phyloP scores from a whole-genome alignment of 345 rosid species.

The Pistacia vera region DNA sequence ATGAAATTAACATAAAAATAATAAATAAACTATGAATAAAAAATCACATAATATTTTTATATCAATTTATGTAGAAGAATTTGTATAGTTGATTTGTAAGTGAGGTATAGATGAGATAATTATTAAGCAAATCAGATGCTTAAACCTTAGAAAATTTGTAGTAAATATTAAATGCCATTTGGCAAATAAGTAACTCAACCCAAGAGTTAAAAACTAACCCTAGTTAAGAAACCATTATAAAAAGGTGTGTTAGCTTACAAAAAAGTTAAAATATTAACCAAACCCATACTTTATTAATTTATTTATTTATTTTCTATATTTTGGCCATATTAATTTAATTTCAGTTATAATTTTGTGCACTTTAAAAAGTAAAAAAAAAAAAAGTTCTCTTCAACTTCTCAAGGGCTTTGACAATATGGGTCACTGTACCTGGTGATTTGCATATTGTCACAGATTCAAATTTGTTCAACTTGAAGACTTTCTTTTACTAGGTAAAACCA shows the following conservation, averaged over 20 bases:
- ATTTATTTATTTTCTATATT: not conserved
- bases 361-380: not conserved
- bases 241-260: constrained; percentile 18
- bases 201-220: constrained; percentile 34
- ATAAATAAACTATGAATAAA: no score
- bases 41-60: no score
- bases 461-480: constrained; percentile 4
- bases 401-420: constrained; percentile 29
- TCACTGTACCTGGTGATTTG: constrained; percentile 21
- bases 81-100: no score
- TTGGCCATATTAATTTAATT: not conserved
- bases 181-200: constrained; percentile 6
- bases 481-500: constrained; percentile 21
- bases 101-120: no score
- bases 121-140: no score
- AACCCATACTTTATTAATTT: constrained; percentile 16
- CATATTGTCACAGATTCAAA: constrained; percentile 27
- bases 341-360: constrained; percentile 8
- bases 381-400: constrained; percentile 14
- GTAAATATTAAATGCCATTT: not conserved
- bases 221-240: constrained; percentile 23
- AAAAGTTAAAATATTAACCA: constrained; percentile 19
- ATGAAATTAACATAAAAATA: no score
- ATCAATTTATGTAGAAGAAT: no score
- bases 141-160: not conserved